These are phyloP conservation scores for Vaccinium vitisidaea DNA, from an alignment of 148 eudicot genomes.

Conservation along the genomic window DNA sequence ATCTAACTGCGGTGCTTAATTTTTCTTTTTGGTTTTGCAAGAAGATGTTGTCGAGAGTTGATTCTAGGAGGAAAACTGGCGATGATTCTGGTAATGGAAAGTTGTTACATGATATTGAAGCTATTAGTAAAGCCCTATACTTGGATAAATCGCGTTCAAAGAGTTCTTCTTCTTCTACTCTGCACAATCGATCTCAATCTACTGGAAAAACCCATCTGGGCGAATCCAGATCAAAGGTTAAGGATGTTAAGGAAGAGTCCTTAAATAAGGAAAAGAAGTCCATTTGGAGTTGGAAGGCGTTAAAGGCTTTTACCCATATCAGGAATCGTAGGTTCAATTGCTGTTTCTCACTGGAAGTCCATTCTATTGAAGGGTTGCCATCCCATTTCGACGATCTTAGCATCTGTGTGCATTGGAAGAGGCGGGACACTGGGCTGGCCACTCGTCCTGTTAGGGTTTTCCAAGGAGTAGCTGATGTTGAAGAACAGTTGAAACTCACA, in stretches of 20 bases:
- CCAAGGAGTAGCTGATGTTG: constrained; percentile 66
- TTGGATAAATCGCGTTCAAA: constrained; percentile 44
- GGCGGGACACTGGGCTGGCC: constrained; percentile 64
- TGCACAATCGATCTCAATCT: constrained; percentile 47
- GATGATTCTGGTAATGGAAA: constrained; percentile 48
- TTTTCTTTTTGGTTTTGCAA: constrained; percentile 20
- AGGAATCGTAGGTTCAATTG: constrained; percentile 77
- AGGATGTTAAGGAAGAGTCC: constrained; percentile 38
- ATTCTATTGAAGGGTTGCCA: constrained; percentile 69
- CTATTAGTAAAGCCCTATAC: constrained; percentile 63
- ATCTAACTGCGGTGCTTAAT: constrained; percentile 18
- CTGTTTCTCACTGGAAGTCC: constrained; percentile 82
- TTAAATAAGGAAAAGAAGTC: constrained; percentile 75
- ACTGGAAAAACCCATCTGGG: constrained; percentile 34
- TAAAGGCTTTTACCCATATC: constrained; percentile 68
- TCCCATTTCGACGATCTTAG: constrained; percentile 40
- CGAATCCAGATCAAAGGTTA: constrained; percentile 36
- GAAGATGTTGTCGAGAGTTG: constrained; percentile 49
- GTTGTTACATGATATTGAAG: constrained; percentile 65
- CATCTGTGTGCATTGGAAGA: constrained; percentile 79
- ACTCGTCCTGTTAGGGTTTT: constrained; percentile 59
- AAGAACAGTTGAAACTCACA: constrained; percentile 54
- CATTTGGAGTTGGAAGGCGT: constrained; percentile 86
- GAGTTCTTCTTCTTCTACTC: constrained; percentile 38
- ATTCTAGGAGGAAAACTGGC: constrained; percentile 43